phyloP scores from a whole-genome alignment of 2,329 filamentous ascomycete species.

The Sphaerulina musiva region DNA sequence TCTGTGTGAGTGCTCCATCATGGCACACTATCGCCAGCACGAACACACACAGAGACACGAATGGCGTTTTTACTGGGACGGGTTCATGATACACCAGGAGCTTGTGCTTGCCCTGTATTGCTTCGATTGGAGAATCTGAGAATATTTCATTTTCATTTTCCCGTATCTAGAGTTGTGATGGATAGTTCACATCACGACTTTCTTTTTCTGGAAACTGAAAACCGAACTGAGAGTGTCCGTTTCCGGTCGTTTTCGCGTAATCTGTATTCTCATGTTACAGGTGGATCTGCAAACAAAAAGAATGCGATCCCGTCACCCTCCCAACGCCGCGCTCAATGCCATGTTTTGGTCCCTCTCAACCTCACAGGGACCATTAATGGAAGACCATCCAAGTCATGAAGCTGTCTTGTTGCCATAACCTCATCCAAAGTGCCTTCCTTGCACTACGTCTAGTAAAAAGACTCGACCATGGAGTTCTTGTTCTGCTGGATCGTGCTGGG shows the following conservation, averaged over 20 bases:
- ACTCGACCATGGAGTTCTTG: conserved; percentile 98
- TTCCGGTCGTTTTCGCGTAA: not conserved
- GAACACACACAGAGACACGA: conserved; percentile 5
- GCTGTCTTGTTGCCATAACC: not conserved
- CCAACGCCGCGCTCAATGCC: conserved; percentile 7
- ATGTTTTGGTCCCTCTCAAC: not conserved
- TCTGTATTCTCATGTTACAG: not conserved
- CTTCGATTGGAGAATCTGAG: not conserved
- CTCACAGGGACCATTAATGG: not conserved
- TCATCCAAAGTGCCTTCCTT: not conserved
- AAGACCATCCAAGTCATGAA: conserved; percentile 1
- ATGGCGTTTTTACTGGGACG: conserved; percentile 9
- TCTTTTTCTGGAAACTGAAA: not conserved
- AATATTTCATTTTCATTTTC: not conserved
- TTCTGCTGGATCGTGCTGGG: conserved; percentile 73
- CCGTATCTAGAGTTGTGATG: not conserved
- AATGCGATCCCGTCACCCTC: not conserved
- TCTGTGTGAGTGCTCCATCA: not conserved
- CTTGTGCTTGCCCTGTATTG: not conserved
- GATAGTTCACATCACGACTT: conserved; percentile 7
- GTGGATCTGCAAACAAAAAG: not conserved
- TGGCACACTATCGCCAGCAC: not conserved
- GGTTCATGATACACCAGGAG: conserved; percentile 12
- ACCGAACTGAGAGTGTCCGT: not conserved
- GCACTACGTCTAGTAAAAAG: conserved; percentile 66